phyloP scores from a whole-genome alignment of 352 stramenopile genomes.

The Pythium periplocum region DNA sequence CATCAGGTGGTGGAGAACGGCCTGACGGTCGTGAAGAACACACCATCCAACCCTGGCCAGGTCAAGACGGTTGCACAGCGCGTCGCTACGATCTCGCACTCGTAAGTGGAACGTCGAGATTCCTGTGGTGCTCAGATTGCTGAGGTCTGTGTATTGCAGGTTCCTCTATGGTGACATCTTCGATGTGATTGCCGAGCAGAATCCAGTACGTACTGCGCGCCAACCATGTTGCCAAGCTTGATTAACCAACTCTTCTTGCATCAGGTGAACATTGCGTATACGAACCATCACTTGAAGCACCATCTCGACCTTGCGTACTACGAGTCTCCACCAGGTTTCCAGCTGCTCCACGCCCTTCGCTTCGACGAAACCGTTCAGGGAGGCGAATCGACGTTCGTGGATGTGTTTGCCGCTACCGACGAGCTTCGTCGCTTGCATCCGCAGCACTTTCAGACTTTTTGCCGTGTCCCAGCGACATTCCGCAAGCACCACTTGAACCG shows the following conservation, averaged over 20 bases:
- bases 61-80: conserved; percentile 77
- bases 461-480: conserved; percentile 90
- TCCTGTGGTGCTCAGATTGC: not conserved
- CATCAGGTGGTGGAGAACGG: conserved; percentile 66
- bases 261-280: conserved; percentile 95
- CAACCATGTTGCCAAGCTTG: not conserved
- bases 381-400: conserved; percentile 82
- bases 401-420: conserved; percentile 71
- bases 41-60: conserved; percentile 38
- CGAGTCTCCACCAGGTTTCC: conserved; percentile 93
- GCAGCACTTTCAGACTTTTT: conserved; percentile 71
- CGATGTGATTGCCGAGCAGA: conserved; percentile 75
- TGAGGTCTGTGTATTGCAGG: conserved; percentile 14
- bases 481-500: conserved; percentile 91
- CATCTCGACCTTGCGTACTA: conserved; percentile 97
- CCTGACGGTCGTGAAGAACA: conserved; percentile 70
- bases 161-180: conserved; percentile 86
- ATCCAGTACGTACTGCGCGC: conserved; percentile 39
- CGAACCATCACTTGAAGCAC: conserved; percentile 82
- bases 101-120: conserved; percentile 28
- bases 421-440: conserved; percentile 62
- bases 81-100: conserved; percentile 76
- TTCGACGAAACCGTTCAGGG: conserved; percentile 84
- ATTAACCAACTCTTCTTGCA: conserved; percentile 2
- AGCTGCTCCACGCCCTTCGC: conserved; percentile 91